phyloP scores from a whole-genome alignment of 2,329 filamentous ascomycete species.

The Claviceps paspali region DNA sequence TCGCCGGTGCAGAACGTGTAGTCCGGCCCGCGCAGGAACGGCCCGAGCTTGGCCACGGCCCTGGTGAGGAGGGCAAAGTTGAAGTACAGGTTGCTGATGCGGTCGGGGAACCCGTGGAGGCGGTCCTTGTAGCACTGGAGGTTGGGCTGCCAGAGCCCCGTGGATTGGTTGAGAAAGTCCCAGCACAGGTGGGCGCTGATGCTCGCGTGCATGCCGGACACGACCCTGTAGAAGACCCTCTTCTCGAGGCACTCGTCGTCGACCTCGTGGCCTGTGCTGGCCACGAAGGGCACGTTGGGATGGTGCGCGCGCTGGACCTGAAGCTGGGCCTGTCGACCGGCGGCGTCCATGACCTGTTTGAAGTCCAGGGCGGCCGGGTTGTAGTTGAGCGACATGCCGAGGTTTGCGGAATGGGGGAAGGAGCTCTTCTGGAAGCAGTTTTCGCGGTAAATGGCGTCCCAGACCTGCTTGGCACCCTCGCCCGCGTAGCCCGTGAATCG shows the following conservation, averaged over 20 bases:
- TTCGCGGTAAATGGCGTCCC: slow-evolving; percentile 92
- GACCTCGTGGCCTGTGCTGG: slow-evolving; percentile 52
- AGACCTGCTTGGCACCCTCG: slow-evolving; percentile 72
- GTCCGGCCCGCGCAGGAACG: slow-evolving; percentile 48
- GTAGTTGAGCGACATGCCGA: slow-evolving; percentile 30
- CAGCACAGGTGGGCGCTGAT: slow-evolving; percentile 94
- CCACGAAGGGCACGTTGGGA: slow-evolving; percentile 42
- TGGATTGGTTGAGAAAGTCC: slow-evolving; percentile 91
- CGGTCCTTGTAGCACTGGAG: slow-evolving; percentile 74
- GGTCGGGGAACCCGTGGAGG: slow-evolving; percentile 73
- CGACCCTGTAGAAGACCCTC: slow-evolving; percentile 90
- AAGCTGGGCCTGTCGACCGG: slow-evolving; percentile 44
- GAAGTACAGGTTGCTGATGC: slow-evolving; percentile 95
- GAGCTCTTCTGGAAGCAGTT: slow-evolving; percentile 77
- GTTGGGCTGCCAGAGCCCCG: slow-evolving; percentile 85
- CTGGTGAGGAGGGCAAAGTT: slow-evolving; percentile 94
- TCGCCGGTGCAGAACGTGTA: slow-evolving; percentile 94
- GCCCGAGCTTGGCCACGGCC: slow-evolving; percentile 78
- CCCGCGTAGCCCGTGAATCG: slow-evolving; percentile 90
- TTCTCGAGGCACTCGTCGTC: slow-evolving; percentile 95
- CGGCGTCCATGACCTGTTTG: slow-evolving; percentile 43
- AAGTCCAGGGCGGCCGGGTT: slow-evolving; percentile 45
- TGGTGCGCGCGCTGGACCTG: slow-evolving; percentile 30
- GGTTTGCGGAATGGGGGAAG: slow-evolving; percentile 41
- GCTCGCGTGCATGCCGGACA: slow-evolving; percentile 95